Base-by-base conservation (phyloP, 768 basidiomycete species). In the Boletellus emodensis region DNA sequence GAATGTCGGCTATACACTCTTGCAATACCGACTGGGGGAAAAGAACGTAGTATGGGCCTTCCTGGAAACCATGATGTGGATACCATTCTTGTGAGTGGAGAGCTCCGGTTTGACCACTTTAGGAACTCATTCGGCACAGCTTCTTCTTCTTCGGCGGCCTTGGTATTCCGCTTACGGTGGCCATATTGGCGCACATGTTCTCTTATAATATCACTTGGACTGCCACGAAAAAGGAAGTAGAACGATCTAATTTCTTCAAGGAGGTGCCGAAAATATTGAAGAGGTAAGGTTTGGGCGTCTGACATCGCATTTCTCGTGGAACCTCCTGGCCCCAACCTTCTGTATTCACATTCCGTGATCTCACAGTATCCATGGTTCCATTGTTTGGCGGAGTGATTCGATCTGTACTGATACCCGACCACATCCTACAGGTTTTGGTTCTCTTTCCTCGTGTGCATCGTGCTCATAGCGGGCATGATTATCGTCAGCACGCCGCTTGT, bases 171-270 rank as follows among this genome's bases (percentile, higher is more conserved):
- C 70, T 83, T 53, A 71, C 74, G 1, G 65, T 74, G 30, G 79
- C 82, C 4, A 71, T 83, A 37, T 68, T 79, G 39, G 74, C 79
- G 1, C 81, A 83, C 62, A 26, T 82, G 17, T 76, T 81, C 61
- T 79, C 79, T 33, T 83, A 80, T 57, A 74, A 84, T 61, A 76
- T 79, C 61, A 69, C 67, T 12, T 83, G 82, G 82, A 71, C 74
- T 5, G 74, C 81, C 30, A 84, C 82, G 6, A 76, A 80, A 58
- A 93, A 92, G 79, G 87, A 90, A 67, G 89, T 94, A 36, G 85
- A 93, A 67, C 77, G 81, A 42, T 89, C 87, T 6, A 94, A 93
- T 64, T 93, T 95, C 75, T 93, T 88, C 80, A 80, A 87, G 48
- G 92, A 95, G 66, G 82, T 93, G 20, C 92, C 92, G 4, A 81